Evolutionary conservation across 73 alveolate genomes (phyloP), one percentile per base, ranked within the genome.

Genomic region (Stentor coeruleus): DNA sequence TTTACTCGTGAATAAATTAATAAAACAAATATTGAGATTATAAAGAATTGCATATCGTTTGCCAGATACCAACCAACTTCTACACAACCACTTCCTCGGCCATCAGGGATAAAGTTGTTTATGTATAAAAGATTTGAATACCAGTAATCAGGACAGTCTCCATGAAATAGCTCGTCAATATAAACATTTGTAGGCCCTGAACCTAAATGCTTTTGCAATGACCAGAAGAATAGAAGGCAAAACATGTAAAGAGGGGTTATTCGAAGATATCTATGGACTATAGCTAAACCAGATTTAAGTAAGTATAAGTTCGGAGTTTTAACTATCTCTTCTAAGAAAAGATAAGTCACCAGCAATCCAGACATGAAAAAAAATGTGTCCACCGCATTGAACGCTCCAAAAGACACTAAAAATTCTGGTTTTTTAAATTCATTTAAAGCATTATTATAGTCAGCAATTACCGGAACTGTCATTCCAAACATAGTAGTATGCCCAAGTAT

Each of bases 191-290:
- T 2, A 0, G 91, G 91, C 49, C 91, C 91, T 39, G 58, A 57
- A 1, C 91, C 91, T 0, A 85, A 39, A 40, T 58, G 38, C 15
- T 30, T 40, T 20, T 58, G 14, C 37, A 85, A 38, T 15, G 49
- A 82, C 28, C 38, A 30, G n/a, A 41, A 28, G 30, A 85, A 11
- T 15, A 59, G 66, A 15, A 81, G 33, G 15, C 79, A 37, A 55
- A 85, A 81, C 3, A 85, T 4, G 41, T 36, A 58, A 3, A 73
- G 55, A 28, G 77, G 86, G 76, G 81, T 35, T 20, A 85, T 81
- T 77, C 91, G 58, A 85, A 57, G 81, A 85, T 39, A 66, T 81
- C 91, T 85, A 39, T 85, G 88, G 74, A 85, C 79, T 6, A 15
- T 58, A 15, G 15, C 36, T 35, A 79, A n/a, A n/a, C n/a, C n/a